Base-by-base conservation (phyloP, 2,329 filamentous ascomycete species). In the Epichloe uncinata region DNA sequence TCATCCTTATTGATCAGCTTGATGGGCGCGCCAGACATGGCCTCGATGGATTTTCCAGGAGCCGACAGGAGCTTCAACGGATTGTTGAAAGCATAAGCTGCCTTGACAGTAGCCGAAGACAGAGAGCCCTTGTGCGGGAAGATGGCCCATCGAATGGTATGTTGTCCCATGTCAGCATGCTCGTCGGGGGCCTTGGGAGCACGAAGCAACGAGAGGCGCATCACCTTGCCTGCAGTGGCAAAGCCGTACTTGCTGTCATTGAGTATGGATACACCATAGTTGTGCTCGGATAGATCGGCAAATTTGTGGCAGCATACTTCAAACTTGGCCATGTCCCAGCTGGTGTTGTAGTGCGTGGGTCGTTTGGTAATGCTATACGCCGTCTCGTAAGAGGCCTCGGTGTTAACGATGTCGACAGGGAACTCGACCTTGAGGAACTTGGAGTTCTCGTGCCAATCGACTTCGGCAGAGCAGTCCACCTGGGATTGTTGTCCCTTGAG, bases 371-470 rank as follows among this genome's bases (percentile, higher is more conserved):
- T 81, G 58, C 91, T 91, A 61, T 87, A 97, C 60, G 95, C 90
- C 7, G 88, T 95, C 67, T 98, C 93, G 65, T 98, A 98, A 12
- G 82, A 87, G 34, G 93, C 93, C 67, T 96, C 89, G 0, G 85
- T 95, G 67, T 91, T 96, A 57, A 82, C 79, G 55, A 97, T 77
- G 60, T 94, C 84, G 54, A 96, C 90, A 0, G 93, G 91, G 69
- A 98, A 98, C 65, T 98, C 93, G 47, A 97, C 91, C 73, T 98
- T 98, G 62, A 98, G 78, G 74, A 97, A 97, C 63, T 93, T 95
- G 84, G 93, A 96, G 12, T 81, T 88, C 67, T 98, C 93, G 57
- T 84, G 85, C 93, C 93, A 98, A 63, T 96, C 87, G n/a, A 97
- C 87, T 57, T 94, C 87, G 47, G 84, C 85, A 40, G 81, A 77